These are phyloP conservation scores for Alternaria alternata DNA, from an alignment of 2,329 filamentous ascomycete genomes.

Conservation along the genomic window DNA sequence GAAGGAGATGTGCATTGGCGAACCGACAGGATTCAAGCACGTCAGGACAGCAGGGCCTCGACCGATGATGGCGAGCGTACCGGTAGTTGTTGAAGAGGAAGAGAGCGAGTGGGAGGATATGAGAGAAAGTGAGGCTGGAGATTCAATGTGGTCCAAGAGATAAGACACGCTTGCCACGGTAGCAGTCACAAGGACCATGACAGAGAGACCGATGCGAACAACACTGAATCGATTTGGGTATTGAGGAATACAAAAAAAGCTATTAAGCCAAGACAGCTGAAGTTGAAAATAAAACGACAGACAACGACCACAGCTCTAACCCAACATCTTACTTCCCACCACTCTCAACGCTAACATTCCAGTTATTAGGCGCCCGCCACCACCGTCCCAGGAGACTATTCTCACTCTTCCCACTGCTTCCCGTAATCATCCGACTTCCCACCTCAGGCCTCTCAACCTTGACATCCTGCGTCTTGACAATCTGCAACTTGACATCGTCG, in stretches of 20 bases:
- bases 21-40: background rate
- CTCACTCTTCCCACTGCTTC: conserved; percentile 10
- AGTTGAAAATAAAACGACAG: too few relatives aligned
- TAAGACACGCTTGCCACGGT: too few relatives aligned
- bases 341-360: conserved; percentile 9
- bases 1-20: background rate
- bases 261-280: too few relatives aligned
- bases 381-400: conserved; percentile 10
- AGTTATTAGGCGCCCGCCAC: conserved; percentile 24
- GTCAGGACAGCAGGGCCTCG: background rate
- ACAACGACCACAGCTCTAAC: background rate
- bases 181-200: background rate
- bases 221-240: background rate
- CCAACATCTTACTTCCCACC: background rate
- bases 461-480: conserved; percentile 10
- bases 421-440: background rate
- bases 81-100: background rate
- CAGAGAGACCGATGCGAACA: background rate
- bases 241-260: background rate
- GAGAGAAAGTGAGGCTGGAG: background rate
- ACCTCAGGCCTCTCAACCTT: conserved; percentile 7
- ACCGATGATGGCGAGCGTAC: background rate
- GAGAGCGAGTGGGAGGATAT: conserved; percentile 13
- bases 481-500: background rate
- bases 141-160: background rate